Conservation (phyloP, 139 green algal genomes). For the Haematococcus lacustris region DNA sequence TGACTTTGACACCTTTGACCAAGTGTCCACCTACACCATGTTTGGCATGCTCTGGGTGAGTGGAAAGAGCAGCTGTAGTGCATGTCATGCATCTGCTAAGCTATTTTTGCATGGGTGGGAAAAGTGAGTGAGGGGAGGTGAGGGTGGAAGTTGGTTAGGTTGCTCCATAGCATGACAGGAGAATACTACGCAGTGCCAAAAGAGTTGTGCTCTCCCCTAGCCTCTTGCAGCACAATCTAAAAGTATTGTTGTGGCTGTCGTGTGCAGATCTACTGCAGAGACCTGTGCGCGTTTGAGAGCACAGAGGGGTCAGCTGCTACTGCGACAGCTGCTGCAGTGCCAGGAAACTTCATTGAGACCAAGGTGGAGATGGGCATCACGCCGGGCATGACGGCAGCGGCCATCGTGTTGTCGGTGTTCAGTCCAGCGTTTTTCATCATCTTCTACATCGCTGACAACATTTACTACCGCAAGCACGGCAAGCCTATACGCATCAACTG, state of each 20-base stretch:
- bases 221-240: too few species aligned
- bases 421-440: constrained; percentile 22
- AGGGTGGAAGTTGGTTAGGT: too few species aligned
- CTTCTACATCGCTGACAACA: too few species aligned
- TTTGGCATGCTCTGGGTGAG: constrained; percentile 28
- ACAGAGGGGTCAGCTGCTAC: constrained; percentile 9
- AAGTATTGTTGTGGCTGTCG: too few species aligned
- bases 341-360: constrained; percentile 13
- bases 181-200: constrained; percentile 77
- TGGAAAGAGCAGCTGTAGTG: constrained; percentile 2
- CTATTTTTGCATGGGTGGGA: too few species aligned
- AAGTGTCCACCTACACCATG: constrained; percentile 17
- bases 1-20: too few species aligned
- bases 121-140: too few species aligned
- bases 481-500: too few species aligned
- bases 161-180: constrained; percentile 55
- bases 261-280: constrained; percentile 5
- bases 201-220: too few species aligned
- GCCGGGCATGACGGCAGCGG: constrained; percentile 14
- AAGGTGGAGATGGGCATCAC: constrained; percentile 19
- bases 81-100: constrained; percentile 65
- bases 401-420: constrained; percentile 30
- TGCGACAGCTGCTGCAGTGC: constrained; percentile 7
- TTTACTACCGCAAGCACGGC: too few species aligned
- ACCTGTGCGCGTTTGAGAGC: constrained; percentile 13